A percentile compares a stretch with the other conserved stretches of the same genome.
phyloP scores from a whole-genome alignment of 2,329 filamentous ascomycete species.

The Dichotomopilus funicola region DNA sequence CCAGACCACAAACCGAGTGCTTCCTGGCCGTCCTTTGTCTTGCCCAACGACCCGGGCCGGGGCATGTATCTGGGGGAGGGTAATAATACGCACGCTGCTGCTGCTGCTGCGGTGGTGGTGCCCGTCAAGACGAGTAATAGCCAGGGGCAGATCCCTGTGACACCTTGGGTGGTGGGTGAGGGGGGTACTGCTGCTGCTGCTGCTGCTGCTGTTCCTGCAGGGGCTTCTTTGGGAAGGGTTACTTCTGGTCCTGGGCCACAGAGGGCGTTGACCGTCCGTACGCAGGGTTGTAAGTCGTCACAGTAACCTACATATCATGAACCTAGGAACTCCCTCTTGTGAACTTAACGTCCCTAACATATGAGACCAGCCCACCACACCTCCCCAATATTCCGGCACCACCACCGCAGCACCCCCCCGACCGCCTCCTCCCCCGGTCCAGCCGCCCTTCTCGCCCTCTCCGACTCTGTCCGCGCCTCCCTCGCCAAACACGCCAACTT shows the following conservation, averaged over 20 bases:
- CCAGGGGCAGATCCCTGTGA: background rate
- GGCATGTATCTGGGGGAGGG: background rate
- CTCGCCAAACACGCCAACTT: slow-evolving; percentile 29
- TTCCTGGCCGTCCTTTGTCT: slow-evolving; percentile 1
- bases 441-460: slow-evolving; percentile 32
- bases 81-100: background rate
- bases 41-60: background rate
- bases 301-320: too few species aligned
- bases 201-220: background rate
- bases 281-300: too few species aligned
- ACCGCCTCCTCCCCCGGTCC: background rate
- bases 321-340: too few species aligned
- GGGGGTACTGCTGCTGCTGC: background rate
- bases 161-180: background rate
- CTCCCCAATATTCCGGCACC: background rate
- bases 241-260: too few species aligned
- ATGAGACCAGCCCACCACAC: background rate
- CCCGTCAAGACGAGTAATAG: background rate
- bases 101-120: too few species aligned
- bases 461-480: slow-evolving; percentile 35
- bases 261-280: too few species aligned
- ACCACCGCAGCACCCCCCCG: background rate
- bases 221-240: too few species aligned
- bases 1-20: background rate
- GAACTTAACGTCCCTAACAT: too few species aligned